Base-by-base conservation (phyloP, 1,284 basidiomycete genomes). In the Naganishia cerealis region DNA sequence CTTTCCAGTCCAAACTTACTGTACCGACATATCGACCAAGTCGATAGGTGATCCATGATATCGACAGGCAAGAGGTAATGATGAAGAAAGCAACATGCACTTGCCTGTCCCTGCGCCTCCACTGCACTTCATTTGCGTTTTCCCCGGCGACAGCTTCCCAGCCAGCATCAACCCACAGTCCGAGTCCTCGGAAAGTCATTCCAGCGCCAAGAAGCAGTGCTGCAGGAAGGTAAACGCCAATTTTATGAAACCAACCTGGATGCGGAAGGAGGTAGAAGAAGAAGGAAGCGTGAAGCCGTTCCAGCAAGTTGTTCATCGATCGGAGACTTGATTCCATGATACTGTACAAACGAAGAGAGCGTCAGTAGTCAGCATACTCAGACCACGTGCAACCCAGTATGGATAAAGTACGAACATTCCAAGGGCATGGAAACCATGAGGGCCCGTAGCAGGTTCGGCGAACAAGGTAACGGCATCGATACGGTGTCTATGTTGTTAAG, bases 401-500 rank as follows among this genome's bases (percentile, higher is more conserved):
- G 12, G 26, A 7, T 21, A n/a, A 65, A 4, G 3, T 1, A 13
- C 0, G 70, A 59, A 91, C 91, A 87, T 85, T 73, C 95, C 95
- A 24, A 99, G 83, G 1, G 92, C 87, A 81, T 92, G 88, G 79
- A 98, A 99, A 0, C 96, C 96, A 78, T 97, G 93, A 3, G 96
- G 96, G 2, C 95, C 94, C 10, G 83, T 81, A 0, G 94, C 90
- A 12, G 94, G 94, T 6, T 91, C 82, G 5, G 88, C 93, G 77
- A 90, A 98, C 24, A 99, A 75, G 0, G 94, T 96, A 68, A 98
- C 85, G 0, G 94, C 91, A 78, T 99, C 95, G 67, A 99, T 94
- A 46, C 94, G 90, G 79, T 91, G 95, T 76, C 92, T 91, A 69
- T 65, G 59, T 48, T 71, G 57, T 73, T 48, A n/a, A n/a, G n/a